These are phyloP conservation scores for Lipomyces oligophaga DNA, from an alignment of 805 yeast genomes.

Conservation along the genomic window DNA sequence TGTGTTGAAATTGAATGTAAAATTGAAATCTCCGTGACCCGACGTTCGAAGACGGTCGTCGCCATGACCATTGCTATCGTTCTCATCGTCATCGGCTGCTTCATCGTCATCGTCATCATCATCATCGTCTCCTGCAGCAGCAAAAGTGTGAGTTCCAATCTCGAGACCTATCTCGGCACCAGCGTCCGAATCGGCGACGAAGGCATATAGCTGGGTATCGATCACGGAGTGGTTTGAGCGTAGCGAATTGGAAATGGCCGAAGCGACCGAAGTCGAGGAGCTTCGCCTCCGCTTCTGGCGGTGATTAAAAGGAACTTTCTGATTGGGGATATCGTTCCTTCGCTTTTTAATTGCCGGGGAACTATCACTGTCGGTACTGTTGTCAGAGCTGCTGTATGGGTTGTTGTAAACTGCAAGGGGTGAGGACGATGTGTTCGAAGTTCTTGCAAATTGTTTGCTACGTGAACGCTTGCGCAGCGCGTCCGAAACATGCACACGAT, in stretches of 20 bases:
- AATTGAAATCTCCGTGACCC: too few species aligned
- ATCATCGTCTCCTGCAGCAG: slow-evolving; percentile 28
- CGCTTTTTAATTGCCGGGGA: background rate
- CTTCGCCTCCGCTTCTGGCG: too few species aligned
- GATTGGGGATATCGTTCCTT: slow-evolving; percentile 5
- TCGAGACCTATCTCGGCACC: slow-evolving; percentile 5
- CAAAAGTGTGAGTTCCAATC: slow-evolving; percentile 15
- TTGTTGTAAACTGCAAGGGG: too few species aligned
- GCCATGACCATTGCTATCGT: slow-evolving; percentile 28
- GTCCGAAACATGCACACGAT: too few species aligned
- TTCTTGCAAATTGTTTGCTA: too few species aligned
- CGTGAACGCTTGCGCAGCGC: too few species aligned
- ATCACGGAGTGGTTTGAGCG: slow-evolving; percentile 1
- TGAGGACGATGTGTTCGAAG: too few species aligned
- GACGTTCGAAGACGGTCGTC: too few species aligned
- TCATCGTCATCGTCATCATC: slow-evolving; percentile 14
- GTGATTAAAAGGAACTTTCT: too few species aligned
- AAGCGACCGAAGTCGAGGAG: too few species aligned
- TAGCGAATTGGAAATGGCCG: too few species aligned
- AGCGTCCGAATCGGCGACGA: slow-evolving; percentile 21
- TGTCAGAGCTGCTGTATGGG: slow-evolving; percentile 2
- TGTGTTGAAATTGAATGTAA: too few species aligned
- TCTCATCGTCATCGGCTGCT: slow-evolving; percentile 18
- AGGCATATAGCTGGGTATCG: slow-evolving; percentile 23
- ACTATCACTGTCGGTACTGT: slow-evolving; percentile 1